These are phyloP conservation scores for Polygonum aviculare DNA, from an alignment of 148 eudicot species.

Conservation along the genomic window DNA sequence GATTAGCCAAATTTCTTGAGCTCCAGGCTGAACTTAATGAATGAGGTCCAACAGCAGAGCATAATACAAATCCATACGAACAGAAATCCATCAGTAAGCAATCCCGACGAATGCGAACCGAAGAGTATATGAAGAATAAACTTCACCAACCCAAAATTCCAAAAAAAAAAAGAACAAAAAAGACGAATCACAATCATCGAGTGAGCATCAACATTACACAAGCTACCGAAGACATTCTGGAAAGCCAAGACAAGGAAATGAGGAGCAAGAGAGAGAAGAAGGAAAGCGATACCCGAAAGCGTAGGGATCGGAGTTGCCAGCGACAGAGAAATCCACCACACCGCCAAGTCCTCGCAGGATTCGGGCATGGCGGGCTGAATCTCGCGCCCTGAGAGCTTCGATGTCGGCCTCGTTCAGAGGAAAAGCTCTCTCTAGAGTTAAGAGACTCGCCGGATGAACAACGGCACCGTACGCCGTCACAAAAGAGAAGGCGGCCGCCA, in stretches of 20 bases:
- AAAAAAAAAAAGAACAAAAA: not conserved
- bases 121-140: not conserved
- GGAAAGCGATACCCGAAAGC: slow-evolving; percentile 41
- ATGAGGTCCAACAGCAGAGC: not conserved
- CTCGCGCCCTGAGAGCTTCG: slow-evolving; percentile 48
- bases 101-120: not conserved
- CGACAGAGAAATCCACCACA: slow-evolving; percentile 64
- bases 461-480: slow-evolving; percentile 19
- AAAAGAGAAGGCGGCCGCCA: not conserved
- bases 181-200: not conserved
- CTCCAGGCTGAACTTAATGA: not conserved
- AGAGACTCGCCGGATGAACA: slow-evolving; percentile 19
- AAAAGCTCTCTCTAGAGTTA: slow-evolving; percentile 55
- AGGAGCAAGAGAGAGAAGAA: not conserved
- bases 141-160: not conserved
- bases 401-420: slow-evolving; percentile 53
- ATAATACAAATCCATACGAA: not conserved
- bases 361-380: slow-evolving; percentile 57
- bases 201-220: not conserved
- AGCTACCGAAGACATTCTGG: not conserved
- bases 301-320: slow-evolving; percentile 72
- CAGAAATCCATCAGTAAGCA: not conserved
- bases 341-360: slow-evolving; percentile 58
- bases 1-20: not conserved
- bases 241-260: not conserved